Evolutionary conservation across 352 stramenopile species (phyloP).

Genomic region (Phytophthora pistaciae): DNA sequence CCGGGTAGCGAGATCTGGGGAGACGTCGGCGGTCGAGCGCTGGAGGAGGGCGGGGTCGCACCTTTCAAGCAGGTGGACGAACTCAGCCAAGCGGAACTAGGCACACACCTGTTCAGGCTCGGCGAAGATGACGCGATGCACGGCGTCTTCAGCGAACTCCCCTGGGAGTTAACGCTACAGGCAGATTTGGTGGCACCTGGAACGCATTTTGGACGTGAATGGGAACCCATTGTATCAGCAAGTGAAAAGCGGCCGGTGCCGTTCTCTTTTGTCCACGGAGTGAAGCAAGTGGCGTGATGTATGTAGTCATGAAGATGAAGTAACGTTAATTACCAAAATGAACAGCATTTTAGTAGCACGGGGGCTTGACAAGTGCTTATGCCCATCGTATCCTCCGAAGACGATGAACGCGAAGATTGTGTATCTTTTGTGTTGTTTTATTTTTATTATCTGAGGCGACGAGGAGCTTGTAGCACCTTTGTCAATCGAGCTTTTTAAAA

Average conservation of each 20-base stretch:
- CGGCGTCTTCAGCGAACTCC: conserved; percentile 44
- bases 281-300: conserved; percentile 11
- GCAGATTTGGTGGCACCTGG: conserved; percentile 31
- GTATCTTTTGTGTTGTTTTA: no score
- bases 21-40: conserved; percentile 40
- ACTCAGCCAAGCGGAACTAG: conserved; percentile 27
- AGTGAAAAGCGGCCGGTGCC: conserved; percentile 13
- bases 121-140: conserved; percentile 54
- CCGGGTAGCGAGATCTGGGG: conserved; percentile 51
- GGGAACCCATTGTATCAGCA: conserved; percentile 31
- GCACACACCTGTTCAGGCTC: conserved; percentile 38
- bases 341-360: no score
- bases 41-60: conserved; percentile 21
- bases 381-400: no score
- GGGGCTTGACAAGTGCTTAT: no score
- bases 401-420: no score
- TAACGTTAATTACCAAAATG: no score
- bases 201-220: conserved; percentile 47
- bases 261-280: conserved; percentile 25
- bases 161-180: conserved; percentile 41
- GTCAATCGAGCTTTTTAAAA: no score
- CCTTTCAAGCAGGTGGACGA: conserved; percentile 30
- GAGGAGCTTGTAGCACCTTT: no score
- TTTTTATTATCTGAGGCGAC: no score
- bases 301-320: no score